Evolutionary conservation across 2,329 filamentous ascomycete species (phyloP).

Genomic region (Fusarium acutatum): DNA sequence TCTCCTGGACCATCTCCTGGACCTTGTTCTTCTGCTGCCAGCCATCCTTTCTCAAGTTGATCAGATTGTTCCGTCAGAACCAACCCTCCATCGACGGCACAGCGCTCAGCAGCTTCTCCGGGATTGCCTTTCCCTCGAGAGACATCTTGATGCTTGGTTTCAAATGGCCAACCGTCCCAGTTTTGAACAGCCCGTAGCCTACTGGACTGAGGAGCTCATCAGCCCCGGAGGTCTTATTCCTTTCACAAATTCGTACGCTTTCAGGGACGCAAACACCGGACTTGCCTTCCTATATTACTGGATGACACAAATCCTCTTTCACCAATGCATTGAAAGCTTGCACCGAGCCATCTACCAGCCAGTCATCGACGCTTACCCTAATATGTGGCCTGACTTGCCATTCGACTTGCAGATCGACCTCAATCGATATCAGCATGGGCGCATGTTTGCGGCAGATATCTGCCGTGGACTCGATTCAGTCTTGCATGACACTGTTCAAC

Average conservation of each 20-base stretch:
- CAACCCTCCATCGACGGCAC: conserved; percentile 53
- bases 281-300: conserved; percentile 63
- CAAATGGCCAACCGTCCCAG: conserved; percentile 41
- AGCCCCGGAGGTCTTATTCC: conserved; percentile 48
- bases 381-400: conserved; percentile 51
- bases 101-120: conserved; percentile 59
- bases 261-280: conserved; percentile 55
- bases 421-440: conserved; percentile 53
- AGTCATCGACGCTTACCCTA: conserved; percentile 51
- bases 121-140: conserved; percentile 58
- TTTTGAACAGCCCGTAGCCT: conserved; percentile 45
- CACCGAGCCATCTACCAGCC: conserved; percentile 56
- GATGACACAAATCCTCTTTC: conserved; percentile 59
- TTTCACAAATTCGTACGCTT: conserved; percentile 56
- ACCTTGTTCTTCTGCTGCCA: conserved; percentile 58
- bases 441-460: conserved; percentile 57
- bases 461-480: conserved; percentile 61
- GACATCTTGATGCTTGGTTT: conserved; percentile 59
- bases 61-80: conserved; percentile 49
- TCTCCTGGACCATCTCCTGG: conserved; percentile 60
- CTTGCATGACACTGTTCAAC: conserved; percentile 54
- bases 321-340: conserved; percentile 57
- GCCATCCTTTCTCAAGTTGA: conserved; percentile 57
- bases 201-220: conserved; percentile 51
- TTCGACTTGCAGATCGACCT: conserved; percentile 52